Percentiles rank a stretch among this genome's conserved stretches.
phyloP scores from a whole-genome alignment of 768 basidiomycete species.

The Hericium erinaceus region DNA sequence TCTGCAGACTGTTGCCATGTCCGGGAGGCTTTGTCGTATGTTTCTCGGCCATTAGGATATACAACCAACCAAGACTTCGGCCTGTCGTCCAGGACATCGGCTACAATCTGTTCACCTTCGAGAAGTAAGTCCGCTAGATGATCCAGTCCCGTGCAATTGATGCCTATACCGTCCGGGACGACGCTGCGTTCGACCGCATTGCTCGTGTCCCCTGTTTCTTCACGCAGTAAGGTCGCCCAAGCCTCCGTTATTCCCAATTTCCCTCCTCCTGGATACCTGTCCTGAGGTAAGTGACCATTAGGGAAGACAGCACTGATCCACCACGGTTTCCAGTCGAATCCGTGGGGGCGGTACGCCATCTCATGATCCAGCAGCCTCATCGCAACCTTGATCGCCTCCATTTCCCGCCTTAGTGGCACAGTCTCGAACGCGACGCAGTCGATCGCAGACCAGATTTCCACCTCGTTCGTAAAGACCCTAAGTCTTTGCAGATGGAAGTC shows the following conservation, averaged over 20 bases:
- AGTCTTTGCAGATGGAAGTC: slow-evolving; percentile 60
- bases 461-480: slow-evolving; percentile 38
- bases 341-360: slow-evolving; percentile 7
- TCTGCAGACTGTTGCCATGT: slow-evolving; percentile 29
- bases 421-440: slow-evolving; percentile 75
- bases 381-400: slow-evolving; percentile 54
- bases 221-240: slow-evolving; percentile 30
- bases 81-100: slow-evolving; percentile 2
- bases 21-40: slow-evolving; percentile 38
- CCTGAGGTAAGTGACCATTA: slow-evolving; percentile 36
- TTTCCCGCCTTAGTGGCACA: slow-evolving; percentile 56
- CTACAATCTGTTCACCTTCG: slow-evolving; percentile 24
- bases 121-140: slow-evolving; percentile 32
- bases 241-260: slow-evolving; percentile 30
- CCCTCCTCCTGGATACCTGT: slow-evolving; percentile 16
- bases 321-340: slow-evolving; percentile 45
- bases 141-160: slow-evolving; percentile 59
- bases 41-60: slow-evolving; percentile 63
- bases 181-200: slow-evolving; percentile 4
- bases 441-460: slow-evolving; percentile 42
- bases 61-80: slow-evolving; percentile 47
- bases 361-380: slow-evolving; percentile 30
- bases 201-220: slow-evolving; percentile 9
- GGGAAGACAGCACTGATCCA: slow-evolving; percentile 68
- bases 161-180: slow-evolving; percentile 50